Evolutionary conservation across 73 alveolate species (phyloP).

Genomic region (Loxodes magnus): DNA sequence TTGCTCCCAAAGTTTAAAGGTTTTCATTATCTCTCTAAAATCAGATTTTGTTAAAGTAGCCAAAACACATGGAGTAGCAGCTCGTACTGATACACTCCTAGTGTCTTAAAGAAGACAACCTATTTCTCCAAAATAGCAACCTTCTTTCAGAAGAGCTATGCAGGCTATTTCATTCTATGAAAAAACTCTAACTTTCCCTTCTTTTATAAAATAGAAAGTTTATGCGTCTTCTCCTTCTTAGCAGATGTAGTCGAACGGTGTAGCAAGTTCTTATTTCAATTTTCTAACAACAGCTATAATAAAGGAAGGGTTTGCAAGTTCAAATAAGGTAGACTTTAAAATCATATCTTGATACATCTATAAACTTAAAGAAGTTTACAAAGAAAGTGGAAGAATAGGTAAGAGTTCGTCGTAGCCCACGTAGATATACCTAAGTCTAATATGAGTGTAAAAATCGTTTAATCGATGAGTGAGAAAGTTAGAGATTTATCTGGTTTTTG

Average conservation of each 20-base stretch:
- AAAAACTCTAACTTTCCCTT: slow-evolving; percentile 32
- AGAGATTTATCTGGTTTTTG: slow-evolving; percentile 19
- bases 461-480: slow-evolving; percentile 12
- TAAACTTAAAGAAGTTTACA: slow-evolving; percentile 29
- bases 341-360: slow-evolving; percentile 29
- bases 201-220: slow-evolving; percentile 27
- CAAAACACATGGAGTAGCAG: slow-evolving; percentile 26
- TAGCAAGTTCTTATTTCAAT: slow-evolving; percentile 21
- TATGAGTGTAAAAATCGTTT: slow-evolving; percentile 20
- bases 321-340: slow-evolving; percentile 29
- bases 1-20: slow-evolving; percentile 20
- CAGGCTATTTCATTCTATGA: slow-evolving; percentile 31
- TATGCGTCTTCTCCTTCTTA: slow-evolving; percentile 34
- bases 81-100: slow-evolving; percentile 33
- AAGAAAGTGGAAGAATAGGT: slow-evolving; percentile 34
- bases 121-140: slow-evolving; percentile 53
- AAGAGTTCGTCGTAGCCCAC: slow-evolving; percentile 11
- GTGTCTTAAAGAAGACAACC: slow-evolving; percentile 30
- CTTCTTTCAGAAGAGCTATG: slow-evolving; percentile 43
- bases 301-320: slow-evolving; percentile 38
- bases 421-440: slow-evolving; percentile 17
- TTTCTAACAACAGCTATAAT: slow-evolving; percentile 23
- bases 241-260: slow-evolving; percentile 17
- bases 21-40: slow-evolving; percentile 10
- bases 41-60: slow-evolving; percentile 17